Base-by-base conservation (phyloP, 2,329 filamentous ascomycete species). In the Stromatinia cepivora region DNA sequence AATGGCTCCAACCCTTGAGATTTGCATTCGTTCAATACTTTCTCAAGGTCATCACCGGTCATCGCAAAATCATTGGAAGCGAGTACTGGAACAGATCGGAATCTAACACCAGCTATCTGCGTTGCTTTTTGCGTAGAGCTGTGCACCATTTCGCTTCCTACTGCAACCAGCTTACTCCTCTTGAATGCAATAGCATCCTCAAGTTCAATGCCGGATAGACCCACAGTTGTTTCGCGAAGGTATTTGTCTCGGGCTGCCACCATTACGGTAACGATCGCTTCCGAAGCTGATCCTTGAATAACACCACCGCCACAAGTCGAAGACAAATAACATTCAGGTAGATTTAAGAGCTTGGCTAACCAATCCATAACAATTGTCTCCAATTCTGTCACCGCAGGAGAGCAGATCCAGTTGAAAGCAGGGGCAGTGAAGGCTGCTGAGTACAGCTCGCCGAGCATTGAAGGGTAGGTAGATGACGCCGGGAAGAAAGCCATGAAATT, bases 401-500 rank as follows among this genome's bases (percentile, higher is more conserved):
- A 93, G 81, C 94, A 97, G 73, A 97, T 89, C 94, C 94, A 98
- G 81, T 98, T 98, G 84, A 98, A 98, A 52, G 93, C 93, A 1
- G 94, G 93, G 22, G 92, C 92, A 17, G 89, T 95, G 81, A 97
- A 94, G 9, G 93, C 91, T 7, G 92, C 90, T 56, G 89, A 92
- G 83, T 97, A 98, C 83, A 98, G 89, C 81, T 98, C 94, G 28
- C 93, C 94, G 15, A 98, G 85, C 79, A 97, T 94, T 39, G 89
- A 87, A 0, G 94, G 93, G 78, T 90, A 97, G 48, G 90, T 92
- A 66, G 90, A 89, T 34, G 88, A 89, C 63, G 92, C 92, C 1
- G 94, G 92, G 81, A 95, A 98, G 84, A 96, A 98, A 57, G 94
- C 94, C 87, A 97, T 92, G 84, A 97, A 98, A 78, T 94, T 93